Evolutionary conservation across 371 early-diverging fungal genomes (phyloP).

Genomic region (Blakeslea trispora): DNA sequence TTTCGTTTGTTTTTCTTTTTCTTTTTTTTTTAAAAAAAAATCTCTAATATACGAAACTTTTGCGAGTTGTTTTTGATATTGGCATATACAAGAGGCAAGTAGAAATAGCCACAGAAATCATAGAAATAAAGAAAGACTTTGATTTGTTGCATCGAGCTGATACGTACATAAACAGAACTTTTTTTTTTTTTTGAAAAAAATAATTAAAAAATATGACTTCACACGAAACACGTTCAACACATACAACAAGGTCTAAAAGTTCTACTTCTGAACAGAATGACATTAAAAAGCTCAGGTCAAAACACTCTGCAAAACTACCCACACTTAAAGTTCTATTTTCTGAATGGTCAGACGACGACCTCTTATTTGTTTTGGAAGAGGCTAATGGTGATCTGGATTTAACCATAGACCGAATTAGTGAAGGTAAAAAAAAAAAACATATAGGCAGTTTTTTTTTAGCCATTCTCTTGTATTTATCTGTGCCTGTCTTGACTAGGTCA

Average conservation of each 20-base stretch:
- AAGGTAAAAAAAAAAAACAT: conserved; percentile 65
- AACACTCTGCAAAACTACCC: conserved; percentile 64
- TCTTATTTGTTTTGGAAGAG: conserved; percentile 81
- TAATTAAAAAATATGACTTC: conserved; percentile 28
- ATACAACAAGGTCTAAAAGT: conserved; percentile 31
- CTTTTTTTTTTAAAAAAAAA: conserved; percentile 1
- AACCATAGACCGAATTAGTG: conserved; percentile 79
- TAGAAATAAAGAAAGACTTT: too few species aligned
- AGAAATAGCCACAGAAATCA: too few species aligned
- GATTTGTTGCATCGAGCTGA: background rate
- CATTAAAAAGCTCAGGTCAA: conserved; percentile 58
- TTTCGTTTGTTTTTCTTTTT: background rate
- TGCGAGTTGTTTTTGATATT: background rate
- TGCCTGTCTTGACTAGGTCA: conserved; percentile 57
- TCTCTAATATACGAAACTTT: background rate
- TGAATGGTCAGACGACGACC: conserved; percentile 90
- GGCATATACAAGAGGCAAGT: background rate
- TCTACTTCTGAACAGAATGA: conserved; percentile 40
- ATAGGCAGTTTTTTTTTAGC: too few species aligned
- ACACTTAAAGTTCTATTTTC: conserved; percentile 82
- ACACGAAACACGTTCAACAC: conserved; percentile 36
- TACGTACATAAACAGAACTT: conserved; percentile 1
- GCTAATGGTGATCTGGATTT: conserved; percentile 83
- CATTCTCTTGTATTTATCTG: background rate
- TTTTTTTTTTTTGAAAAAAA: conserved; percentile 11